These are phyloP conservation scores for Aspergillus tanneri DNA, from an alignment of 2,329 filamentous ascomycete genomes.

Conservation along the genomic window DNA sequence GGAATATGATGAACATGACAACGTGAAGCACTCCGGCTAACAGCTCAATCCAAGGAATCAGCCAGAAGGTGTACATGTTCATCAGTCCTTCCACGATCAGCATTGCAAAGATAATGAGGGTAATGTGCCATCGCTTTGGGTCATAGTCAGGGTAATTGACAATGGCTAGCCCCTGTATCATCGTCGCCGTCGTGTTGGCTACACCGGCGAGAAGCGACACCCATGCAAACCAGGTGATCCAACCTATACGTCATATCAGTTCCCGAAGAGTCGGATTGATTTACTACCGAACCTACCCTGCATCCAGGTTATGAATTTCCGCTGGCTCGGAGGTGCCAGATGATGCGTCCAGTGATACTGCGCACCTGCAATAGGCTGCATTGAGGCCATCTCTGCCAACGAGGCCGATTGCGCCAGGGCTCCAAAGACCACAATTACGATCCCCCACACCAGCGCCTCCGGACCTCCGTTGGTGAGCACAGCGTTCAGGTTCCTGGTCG, in stretches of 20 bases:
- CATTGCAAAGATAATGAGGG: conserved; percentile 41
- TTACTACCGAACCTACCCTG: conserved; percentile 26
- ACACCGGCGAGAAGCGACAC: conserved; percentile 36
- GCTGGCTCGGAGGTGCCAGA: conserved; percentile 30
- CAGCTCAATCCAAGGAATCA: conserved; percentile 44
- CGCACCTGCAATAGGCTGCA: conserved; percentile 43
- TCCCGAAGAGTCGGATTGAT: background rate
- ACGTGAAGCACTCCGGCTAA: conserved; percentile 31
- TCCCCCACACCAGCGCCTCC: conserved; percentile 27
- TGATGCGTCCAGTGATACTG: conserved; percentile 46
- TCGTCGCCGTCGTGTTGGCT: conserved; percentile 36
- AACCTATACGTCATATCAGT: conserved; percentile 25
- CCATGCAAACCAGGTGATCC: conserved; percentile 47
- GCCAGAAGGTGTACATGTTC: conserved; percentile 28
- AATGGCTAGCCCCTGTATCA: conserved; percentile 36
- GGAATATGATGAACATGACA: conserved; percentile 31
- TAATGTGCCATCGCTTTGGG: conserved; percentile 39
- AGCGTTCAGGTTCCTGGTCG: background rate
- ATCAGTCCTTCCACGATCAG: conserved; percentile 21
- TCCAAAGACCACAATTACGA: conserved; percentile 25
- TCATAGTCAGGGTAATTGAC: conserved; percentile 35
- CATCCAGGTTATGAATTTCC: conserved; percentile 34
- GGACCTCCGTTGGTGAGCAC: conserved; percentile 25
- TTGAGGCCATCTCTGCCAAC: conserved; percentile 43
- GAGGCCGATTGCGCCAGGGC: conserved; percentile 28